These are phyloP conservation scores for Saccharomyces hybrid DNA, from an alignment of 1,139 yeast genomes.

Conservation along the genomic window DNA sequence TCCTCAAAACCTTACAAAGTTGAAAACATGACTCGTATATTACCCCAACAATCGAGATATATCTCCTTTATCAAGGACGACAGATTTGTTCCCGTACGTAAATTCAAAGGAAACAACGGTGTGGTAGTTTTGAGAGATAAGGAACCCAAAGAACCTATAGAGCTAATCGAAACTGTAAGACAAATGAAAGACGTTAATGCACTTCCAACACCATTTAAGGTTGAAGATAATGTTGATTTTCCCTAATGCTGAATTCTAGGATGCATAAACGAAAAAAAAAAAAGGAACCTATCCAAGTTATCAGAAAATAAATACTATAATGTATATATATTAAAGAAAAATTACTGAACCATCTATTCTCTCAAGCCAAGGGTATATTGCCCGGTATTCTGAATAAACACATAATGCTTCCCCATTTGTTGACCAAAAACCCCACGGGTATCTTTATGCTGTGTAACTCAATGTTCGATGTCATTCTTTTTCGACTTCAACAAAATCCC, in stretches of 20 bases:
- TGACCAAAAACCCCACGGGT: too few relatives aligned
- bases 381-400: background rate
- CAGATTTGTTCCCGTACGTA: constrained; percentile 78
- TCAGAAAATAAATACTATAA: background rate
- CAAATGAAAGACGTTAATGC: constrained; percentile 79
- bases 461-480: background rate
- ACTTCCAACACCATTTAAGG: constrained; percentile 70
- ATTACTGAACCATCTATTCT: background rate
- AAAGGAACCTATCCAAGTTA: background rate
- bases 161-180: constrained; percentile 75
- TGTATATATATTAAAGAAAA: background rate
- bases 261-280: background rate
- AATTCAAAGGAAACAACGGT: constrained; percentile 71
- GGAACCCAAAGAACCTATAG: constrained; percentile 56
- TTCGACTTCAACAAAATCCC: background rate
- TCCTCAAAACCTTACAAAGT: constrained; percentile 59
- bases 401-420: too few relatives aligned
- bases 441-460: too few relatives aligned
- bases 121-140: constrained; percentile 72
- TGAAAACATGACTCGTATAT: constrained; percentile 75
- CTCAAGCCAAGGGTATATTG: too few relatives aligned
- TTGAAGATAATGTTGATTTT: constrained; percentile 29
- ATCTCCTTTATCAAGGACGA: constrained; percentile 69
- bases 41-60: constrained; percentile 85
- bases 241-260: background rate